Evolutionary conservation across 192 early-diverging fungal genomes (phyloP).

Genomic region (Umbelopsis sp.): DNA sequence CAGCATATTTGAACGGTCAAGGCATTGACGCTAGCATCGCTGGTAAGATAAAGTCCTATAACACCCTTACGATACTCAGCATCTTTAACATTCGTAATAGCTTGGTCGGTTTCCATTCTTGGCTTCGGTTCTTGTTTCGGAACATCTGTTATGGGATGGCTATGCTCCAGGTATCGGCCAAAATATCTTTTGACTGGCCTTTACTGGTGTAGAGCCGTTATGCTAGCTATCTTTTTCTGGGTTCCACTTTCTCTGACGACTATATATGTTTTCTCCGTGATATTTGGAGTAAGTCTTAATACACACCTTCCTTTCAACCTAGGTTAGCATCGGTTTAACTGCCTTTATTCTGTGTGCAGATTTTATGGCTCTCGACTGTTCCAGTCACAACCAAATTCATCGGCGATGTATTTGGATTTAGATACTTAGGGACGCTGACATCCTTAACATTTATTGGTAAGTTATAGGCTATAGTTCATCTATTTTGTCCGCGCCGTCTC

Average conservation of each 20-base stretch:
- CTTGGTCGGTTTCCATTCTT: constrained; percentile 40
- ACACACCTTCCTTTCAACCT: background rate
- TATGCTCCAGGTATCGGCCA: constrained; percentile 26
- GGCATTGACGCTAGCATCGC: constrained; percentile 27
- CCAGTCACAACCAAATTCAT: constrained; percentile 37
- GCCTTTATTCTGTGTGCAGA: background rate
- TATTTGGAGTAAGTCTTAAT: constrained; percentile 38
- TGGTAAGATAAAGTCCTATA: constrained; percentile 6
- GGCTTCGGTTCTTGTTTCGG: constrained; percentile 38
- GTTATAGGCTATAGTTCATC: background rate
- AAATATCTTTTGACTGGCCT: constrained; percentile 27
- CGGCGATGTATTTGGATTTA: constrained; percentile 34
- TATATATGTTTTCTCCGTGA: constrained; percentile 29
- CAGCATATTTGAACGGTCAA: constrained; percentile 40
- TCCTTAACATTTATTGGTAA: constrained; percentile 38
- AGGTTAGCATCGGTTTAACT: background rate
- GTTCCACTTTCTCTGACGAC: constrained; percentile 26
- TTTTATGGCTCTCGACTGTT: constrained; percentile 41
- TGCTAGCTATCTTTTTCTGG: constrained; percentile 32
- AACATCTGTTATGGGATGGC: constrained; percentile 27
- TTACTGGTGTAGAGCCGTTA: constrained; percentile 22
- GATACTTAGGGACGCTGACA: constrained; percentile 36
- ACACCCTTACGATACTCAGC: background rate
- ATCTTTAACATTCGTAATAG: constrained; percentile 10
- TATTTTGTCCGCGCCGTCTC: background rate